These are phyloP conservation scores for Eimeria acervulina DNA, from an alignment of 169 alveolate species.

Conservation along the genomic window DNA sequence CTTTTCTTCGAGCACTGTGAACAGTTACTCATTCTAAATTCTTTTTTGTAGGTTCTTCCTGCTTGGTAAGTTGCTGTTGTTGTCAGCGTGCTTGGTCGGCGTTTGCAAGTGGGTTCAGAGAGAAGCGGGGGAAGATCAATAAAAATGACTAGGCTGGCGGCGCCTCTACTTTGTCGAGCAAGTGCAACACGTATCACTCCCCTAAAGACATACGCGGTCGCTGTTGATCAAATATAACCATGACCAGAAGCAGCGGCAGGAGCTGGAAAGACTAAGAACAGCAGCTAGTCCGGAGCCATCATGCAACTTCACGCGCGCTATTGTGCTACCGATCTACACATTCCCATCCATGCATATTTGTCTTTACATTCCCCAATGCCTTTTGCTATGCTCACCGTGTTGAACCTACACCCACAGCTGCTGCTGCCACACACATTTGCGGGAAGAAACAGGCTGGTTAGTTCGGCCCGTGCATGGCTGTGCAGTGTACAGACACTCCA, in stretches of 20 bases:
- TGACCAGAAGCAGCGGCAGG: background rate
- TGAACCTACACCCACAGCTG: background rate
- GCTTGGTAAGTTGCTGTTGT: background rate
- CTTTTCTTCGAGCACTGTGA: conserved; percentile 35
- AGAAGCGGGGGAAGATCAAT: background rate
- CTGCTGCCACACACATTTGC: background rate
- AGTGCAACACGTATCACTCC: conserved; percentile 36
- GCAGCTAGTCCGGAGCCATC: background rate
- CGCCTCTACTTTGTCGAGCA: conserved; percentile 33
- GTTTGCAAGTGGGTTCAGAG: background rate
- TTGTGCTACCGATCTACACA: background rate
- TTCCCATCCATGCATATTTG: background rate
- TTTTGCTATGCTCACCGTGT: background rate
- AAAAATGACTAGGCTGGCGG: background rate
- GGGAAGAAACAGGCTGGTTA: background rate
- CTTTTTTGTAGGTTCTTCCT: background rate
- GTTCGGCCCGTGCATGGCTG: background rate
- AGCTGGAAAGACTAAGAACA: background rate
- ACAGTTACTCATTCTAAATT: background rate
- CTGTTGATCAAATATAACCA: background rate
- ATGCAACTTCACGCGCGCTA: background rate
- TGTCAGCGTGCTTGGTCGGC: conserved; percentile 1
- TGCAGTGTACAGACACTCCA: background rate
- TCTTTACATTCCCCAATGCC: background rate
- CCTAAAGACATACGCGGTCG: background rate